Conservation (phyloP, 139 green algal species). For the Chlorella sp. region DNA sequence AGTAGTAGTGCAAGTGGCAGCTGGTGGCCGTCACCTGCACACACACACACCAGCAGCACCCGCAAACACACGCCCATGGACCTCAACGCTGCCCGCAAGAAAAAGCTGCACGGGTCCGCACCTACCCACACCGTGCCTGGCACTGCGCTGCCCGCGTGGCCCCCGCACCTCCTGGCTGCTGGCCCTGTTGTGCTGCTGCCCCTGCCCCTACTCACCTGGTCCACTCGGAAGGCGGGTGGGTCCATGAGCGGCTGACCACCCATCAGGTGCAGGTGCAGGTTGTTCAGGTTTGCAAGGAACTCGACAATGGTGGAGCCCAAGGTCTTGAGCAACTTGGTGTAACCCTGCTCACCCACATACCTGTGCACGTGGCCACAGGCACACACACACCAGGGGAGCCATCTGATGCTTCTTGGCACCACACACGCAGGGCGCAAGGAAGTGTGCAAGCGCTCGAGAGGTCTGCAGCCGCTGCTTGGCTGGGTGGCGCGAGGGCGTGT, state of each 20-base stretch:
- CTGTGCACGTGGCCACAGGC: neutral
- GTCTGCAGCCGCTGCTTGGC: no score
- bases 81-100: no score
- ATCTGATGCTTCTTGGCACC: slow-evolving; percentile 19
- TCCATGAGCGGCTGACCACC: slow-evolving; percentile 25
- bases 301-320: slow-evolving; percentile 38
- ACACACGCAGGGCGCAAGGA: no score
- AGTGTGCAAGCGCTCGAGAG: no score
- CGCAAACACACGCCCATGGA: no score
- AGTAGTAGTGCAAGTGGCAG: slow-evolving; percentile 40
- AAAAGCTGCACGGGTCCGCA: no score
- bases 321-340: slow-evolving; percentile 32
- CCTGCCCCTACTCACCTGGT: slow-evolving; percentile 3
- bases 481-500: no score
- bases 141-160: no score
- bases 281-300: slow-evolving; percentile 42
- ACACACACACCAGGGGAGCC: slow-evolving; percentile 8
- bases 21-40: slow-evolving; percentile 31
- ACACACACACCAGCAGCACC: neutral
- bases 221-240: slow-evolving; percentile 32
- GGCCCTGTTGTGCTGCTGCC: no score
- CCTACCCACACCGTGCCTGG: no score
- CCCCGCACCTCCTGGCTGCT: no score
- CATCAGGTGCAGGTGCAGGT: slow-evolving; percentile 42
- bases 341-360: slow-evolving; percentile 17